These are phyloP conservation scores for Cryphonectria parasitica DNA, from an alignment of 2,329 filamentous ascomycete genomes.

Conservation along the genomic window DNA sequence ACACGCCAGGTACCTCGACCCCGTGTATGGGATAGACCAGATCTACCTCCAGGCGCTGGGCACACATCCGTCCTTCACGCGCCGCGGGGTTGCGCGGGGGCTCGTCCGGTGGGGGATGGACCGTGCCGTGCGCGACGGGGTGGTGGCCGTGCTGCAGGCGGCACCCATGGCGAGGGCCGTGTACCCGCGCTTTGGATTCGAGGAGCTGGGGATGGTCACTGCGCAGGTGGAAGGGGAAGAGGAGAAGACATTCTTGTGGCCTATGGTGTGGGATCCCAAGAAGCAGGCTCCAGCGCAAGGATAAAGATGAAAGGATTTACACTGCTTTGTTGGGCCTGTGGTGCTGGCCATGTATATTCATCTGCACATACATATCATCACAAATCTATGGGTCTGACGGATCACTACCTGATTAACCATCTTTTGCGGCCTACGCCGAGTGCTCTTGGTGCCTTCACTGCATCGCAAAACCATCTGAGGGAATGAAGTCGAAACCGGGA, in stretches of 20 bases:
- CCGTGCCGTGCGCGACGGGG: slow-evolving; percentile 17
- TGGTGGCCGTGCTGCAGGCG: slow-evolving; percentile 13
- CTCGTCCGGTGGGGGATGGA: slow-evolving; percentile 20
- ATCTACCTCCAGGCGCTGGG: slow-evolving; percentile 17
- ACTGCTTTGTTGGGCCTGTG: background rate
- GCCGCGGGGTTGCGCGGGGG: background rate
- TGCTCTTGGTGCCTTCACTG: slow-evolving; percentile 50
- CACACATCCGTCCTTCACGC: slow-evolving; percentile 11
- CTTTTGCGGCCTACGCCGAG: slow-evolving; percentile 38
- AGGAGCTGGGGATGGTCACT: slow-evolving; percentile 16
- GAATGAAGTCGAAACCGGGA: too few species aligned
- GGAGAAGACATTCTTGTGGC: slow-evolving; percentile 10
- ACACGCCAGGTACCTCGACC: slow-evolving; percentile 4
- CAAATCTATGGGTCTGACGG: too few species aligned
- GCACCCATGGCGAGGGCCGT: slow-evolving; percentile 15
- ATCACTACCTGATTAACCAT: too few species aligned
- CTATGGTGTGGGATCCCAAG: slow-evolving; percentile 23
- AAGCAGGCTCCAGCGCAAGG: slow-evolving; percentile 14
- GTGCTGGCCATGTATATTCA: background rate
- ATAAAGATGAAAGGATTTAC: background rate
- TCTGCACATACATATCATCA: too few species aligned
- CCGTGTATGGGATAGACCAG: slow-evolving; percentile 8
- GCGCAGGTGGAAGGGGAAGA: slow-evolving; percentile 22
- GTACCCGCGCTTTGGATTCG: slow-evolving; percentile 20
- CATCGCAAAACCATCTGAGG: slow-evolving; percentile 47